A percentile compares a stretch with the other conserved stretches of the same genome.
These are phyloP conservation scores for Ogataea pilisensis DNA, from an alignment of 805 yeast species.

Conservation along the genomic window DNA sequence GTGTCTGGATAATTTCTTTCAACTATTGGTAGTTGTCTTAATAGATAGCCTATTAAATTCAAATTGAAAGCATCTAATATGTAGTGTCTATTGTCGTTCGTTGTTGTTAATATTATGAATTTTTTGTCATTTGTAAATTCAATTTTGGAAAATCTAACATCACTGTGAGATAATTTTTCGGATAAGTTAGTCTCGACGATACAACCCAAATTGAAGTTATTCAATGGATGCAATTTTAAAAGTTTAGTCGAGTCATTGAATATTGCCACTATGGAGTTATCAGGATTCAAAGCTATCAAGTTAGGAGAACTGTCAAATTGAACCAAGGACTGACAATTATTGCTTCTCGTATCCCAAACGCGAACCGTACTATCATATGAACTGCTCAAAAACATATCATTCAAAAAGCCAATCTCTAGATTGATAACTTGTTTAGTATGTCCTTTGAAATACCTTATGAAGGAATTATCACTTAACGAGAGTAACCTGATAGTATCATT, in stretches of 20 bases:
- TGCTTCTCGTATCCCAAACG: slow-evolving; percentile 78
- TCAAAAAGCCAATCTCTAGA: slow-evolving; percentile 68
- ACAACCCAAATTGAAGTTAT: slow-evolving; percentile 54
- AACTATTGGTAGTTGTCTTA: slow-evolving; percentile 42
- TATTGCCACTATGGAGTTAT: slow-evolving; percentile 76
- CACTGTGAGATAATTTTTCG: background rate
- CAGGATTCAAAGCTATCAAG: slow-evolving; percentile 72
- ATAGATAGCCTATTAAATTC: slow-evolving; percentile 30
- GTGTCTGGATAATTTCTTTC: slow-evolving; percentile 38
- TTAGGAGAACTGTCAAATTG: slow-evolving; percentile 39
- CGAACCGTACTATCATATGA: slow-evolving; percentile 77
- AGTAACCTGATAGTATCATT: slow-evolving; percentile 75
- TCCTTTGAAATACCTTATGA: slow-evolving; percentile 81
- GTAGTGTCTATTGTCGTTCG: slow-evolving; percentile 19
- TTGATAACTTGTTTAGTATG: slow-evolving; percentile 74
- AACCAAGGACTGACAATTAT: slow-evolving; percentile 59
- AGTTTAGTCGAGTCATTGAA: slow-evolving; percentile 41
- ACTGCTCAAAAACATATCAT: slow-evolving; percentile 60
- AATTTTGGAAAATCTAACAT: slow-evolving; percentile 22
- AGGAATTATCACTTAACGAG: slow-evolving; percentile 72
- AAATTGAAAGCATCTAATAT: slow-evolving; percentile 14
- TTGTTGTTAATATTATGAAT: slow-evolving; percentile 34
- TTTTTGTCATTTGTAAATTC: slow-evolving; percentile 46
- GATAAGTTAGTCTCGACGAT: slow-evolving; percentile 44
- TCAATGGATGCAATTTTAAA: slow-evolving; percentile 58